Percentiles rank a stretch among this genome's conserved stretches.
Conservation (phyloP, 306 rosid genomes). For the Biancaea sappan region DNA sequence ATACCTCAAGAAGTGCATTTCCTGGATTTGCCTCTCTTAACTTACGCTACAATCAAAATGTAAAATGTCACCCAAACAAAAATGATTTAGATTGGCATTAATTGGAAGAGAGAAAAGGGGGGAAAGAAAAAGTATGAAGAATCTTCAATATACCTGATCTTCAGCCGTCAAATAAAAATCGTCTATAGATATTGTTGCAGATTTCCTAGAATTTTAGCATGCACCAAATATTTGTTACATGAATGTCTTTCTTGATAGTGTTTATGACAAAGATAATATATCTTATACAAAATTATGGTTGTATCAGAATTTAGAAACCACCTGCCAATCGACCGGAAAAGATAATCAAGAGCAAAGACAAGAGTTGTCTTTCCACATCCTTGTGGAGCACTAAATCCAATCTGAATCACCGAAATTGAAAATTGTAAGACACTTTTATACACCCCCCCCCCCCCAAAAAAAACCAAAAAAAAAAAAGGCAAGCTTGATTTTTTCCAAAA, state of each 20-base stretch:
- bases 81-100: slow-evolving; percentile 1
- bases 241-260: neutral
- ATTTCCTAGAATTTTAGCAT: slow-evolving; percentile 60
- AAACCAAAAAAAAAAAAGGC: too few species aligned
- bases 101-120: neutral
- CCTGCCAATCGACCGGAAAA: slow-evolving; percentile 65
- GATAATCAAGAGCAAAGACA: slow-evolving; percentile 89
- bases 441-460: too few species aligned
- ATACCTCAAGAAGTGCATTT: slow-evolving; percentile 92
- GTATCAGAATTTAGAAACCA: slow-evolving; percentile 30
- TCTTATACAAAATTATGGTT: neutral
- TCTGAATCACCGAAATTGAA: slow-evolving; percentile 50
- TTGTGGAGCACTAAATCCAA: slow-evolving; percentile 98
- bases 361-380: slow-evolving; percentile 99
- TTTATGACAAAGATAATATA: slow-evolving; percentile 29
- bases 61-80: slow-evolving; percentile 37
- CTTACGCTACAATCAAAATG: slow-evolving; percentile 58
- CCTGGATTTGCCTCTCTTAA: slow-evolving; percentile 75
- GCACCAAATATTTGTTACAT: slow-evolving; percentile 33
- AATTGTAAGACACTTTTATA: neutral
- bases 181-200: slow-evolving; percentile 85
- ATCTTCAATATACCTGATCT: slow-evolving; percentile 62
- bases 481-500: too few species aligned
- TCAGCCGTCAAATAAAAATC: slow-evolving; percentile 90
- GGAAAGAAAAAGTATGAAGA: slow-evolving; percentile 15